phyloP scores from a whole-genome alignment of 1,284 basidiomycete species.

The Cutaneotrichosporon cutaneum region DNA sequence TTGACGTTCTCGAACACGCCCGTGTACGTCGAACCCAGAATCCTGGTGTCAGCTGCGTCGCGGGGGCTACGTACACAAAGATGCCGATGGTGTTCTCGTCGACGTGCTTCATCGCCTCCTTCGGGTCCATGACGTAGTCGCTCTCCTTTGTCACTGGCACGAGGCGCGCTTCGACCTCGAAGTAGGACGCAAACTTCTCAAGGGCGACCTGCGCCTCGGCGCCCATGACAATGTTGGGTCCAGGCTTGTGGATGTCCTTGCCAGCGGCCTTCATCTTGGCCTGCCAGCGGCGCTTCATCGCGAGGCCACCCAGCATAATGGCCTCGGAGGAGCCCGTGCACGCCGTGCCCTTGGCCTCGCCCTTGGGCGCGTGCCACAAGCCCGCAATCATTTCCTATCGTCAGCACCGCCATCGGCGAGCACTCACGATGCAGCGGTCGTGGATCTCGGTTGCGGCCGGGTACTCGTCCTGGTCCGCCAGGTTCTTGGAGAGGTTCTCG shows the following conservation, averaged over 20 bases:
- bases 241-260: conserved; percentile 80
- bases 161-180: conserved; percentile 57
- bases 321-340: conserved; percentile 92
- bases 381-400: conserved; percentile 74
- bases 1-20: conserved; percentile 91
- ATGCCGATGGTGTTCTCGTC: conserved; percentile 73
- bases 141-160: conserved; percentile 51
- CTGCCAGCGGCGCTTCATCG: conserved; percentile 95
- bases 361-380: conserved; percentile 78
- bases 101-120: conserved; percentile 79
- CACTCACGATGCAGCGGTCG: conserved; percentile 62
- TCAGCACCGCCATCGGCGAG: neutral
- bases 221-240: conserved; percentile 59
- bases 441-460: conserved; percentile 73
- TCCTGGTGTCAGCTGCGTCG: conserved; percentile 20
- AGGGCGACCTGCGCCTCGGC: conserved; percentile 75
- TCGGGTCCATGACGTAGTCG: conserved; percentile 77
- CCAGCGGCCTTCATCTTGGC: conserved; percentile 79
- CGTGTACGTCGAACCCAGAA: conserved; percentile 71
- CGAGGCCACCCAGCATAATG: conserved; percentile 87
- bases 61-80: conserved; percentile 31
- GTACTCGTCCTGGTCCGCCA: conserved; percentile 91
- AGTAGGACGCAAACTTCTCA: conserved; percentile 75
- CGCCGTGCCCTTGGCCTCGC: conserved; percentile 73
- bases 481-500: conserved; percentile 84